These are phyloP conservation scores for Saccharum officinarum DNA, from an alignment of 176 grass and related monocot genomes.

Conservation along the genomic window DNA sequence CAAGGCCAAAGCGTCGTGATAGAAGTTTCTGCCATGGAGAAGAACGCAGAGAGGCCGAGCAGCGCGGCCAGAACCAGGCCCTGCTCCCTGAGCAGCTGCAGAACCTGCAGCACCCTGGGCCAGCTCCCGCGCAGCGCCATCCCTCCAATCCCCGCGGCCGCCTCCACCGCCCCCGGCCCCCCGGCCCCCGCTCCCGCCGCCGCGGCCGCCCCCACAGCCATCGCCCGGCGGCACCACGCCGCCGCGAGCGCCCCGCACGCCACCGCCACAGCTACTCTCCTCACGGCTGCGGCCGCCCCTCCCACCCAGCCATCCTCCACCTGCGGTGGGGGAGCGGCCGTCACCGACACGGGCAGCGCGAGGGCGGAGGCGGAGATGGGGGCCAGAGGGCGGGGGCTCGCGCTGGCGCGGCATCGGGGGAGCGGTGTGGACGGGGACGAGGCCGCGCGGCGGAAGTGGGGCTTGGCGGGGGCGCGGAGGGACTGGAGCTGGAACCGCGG, in stretches of 20 bases:
- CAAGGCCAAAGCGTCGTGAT: constrained; percentile 99
- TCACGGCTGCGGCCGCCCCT: background rate
- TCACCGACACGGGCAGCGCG: constrained; percentile 3
- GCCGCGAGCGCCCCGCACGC: constrained; percentile 29
- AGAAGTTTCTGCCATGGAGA: constrained; percentile 96
- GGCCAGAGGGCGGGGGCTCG: constrained; percentile 6
- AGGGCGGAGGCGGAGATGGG: constrained; percentile 17
- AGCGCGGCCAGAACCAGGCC: constrained; percentile 64
- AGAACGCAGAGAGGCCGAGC: constrained; percentile 91
- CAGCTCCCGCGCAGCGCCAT: constrained; percentile 41
- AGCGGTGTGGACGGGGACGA: background rate
- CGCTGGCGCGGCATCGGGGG: background rate
- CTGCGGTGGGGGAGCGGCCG: background rate
- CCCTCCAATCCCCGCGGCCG: constrained; percentile 36
- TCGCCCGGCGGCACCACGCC: constrained; percentile 34
- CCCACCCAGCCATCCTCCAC: constrained; percentile 12
- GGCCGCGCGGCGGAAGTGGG: constrained; percentile 25
- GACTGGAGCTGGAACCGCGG: constrained; percentile 48
- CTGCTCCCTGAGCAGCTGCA: constrained; percentile 80
- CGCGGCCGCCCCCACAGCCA: constrained; percentile 24
- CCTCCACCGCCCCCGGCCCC: constrained; percentile 39
- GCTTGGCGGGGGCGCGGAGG: constrained; percentile 44
- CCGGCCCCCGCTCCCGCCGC: constrained; percentile 12
- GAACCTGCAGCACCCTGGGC: constrained; percentile 63
- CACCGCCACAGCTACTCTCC: constrained; percentile 32